Evolutionary conservation across 164 flowering plant genomes (phyloP), one percentile per base, ranked within the genome.

Genomic region (Piper betle): DNA sequence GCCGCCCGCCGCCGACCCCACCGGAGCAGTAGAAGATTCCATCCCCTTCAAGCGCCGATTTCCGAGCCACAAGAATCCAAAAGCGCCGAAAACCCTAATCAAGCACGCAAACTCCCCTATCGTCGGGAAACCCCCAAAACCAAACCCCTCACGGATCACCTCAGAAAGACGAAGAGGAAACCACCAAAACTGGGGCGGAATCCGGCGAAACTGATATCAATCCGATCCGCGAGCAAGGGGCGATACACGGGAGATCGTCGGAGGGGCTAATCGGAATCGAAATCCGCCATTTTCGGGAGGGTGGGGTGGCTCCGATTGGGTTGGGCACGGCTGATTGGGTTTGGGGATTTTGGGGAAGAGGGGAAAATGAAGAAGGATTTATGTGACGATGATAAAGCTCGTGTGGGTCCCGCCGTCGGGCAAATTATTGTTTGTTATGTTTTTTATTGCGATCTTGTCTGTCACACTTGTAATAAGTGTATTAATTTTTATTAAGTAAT

Each of bases 1-100:
- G 11, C 71, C 62, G 8, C 69, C 77, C 16, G 73, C 80, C 4
- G 77, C 67, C 64, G 81, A 69, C 40, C 82, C 62, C 50, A 75
- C 78, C 10, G 50, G 50, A 46, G 50, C 9, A 46, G 50, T 10
- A 46, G 50, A 2, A 46, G 11, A 46, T 74, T 86, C 96, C 96
- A 88, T 86, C 15, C 39, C 18, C 64, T 19, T 17, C 4, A 25
- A 40, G 61, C n/a, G 55, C 54, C 53, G 53, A 56, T 46, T 37
- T 64, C 54, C 53, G 41, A 56, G 43, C 42, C 18, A 39, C 19
- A 39, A 39, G 60, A 52, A 33, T 42, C 55, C 59, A 19, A 43
- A 42, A 42, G 54, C 17, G 37, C 11, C 46, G 46, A 42, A 42
- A 42, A 6, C 50, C 50, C 38, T 25, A 5, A 1, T 6, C 38